Base-by-base conservation (phyloP, 169 alveolate species). In the Babesia ovis region DNA sequence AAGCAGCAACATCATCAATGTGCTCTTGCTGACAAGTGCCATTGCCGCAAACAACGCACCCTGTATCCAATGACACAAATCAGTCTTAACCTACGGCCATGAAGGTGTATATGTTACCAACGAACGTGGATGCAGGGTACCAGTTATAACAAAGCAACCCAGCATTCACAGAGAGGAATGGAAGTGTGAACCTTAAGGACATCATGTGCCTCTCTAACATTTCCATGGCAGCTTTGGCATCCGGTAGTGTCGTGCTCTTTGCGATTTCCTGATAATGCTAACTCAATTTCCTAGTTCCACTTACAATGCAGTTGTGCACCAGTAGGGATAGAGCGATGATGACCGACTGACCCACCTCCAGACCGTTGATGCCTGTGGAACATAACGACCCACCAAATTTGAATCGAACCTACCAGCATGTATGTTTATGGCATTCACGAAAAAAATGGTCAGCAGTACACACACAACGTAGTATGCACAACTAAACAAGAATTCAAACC, bases 41-140 rank as follows among this genome's bases (percentile, higher is more conserved):
- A n/a, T 96, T 86, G 60, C 94, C 89, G 57, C 96, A 85, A 85
- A 93, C 92, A 86, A 75, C 34, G 95, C 90, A 14, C 98, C 97
- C 60, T 92, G 95, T 29, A 91, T 82, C 25, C 95, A 91, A 18
- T 94, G 12, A 20, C n/a, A 23, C 12, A 18, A 57, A 35, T 9
- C 9, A 9, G 20, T 8, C 32, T 12, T 3, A 84, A 2, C 95
- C 89, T 66, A 97, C 99, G 37, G 98, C 94, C 85, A 95, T 92
- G 53, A 93, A 92, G 32, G 97, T 91, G 86, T 82, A 96, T 14
- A 96, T 92, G 77, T 96, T 97, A 9, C 99, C 99, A n/a, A 95
- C 96, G 86, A 96, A 96, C n/a, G 94, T 94, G 71, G 91, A 45
- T 20, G 98, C 93, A 11, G 99, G 99, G 83, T 84, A 81, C 89